Base-by-base conservation (phyloP, 768 basidiomycete genomes). In the Pisolithus tinctorius region DNA sequence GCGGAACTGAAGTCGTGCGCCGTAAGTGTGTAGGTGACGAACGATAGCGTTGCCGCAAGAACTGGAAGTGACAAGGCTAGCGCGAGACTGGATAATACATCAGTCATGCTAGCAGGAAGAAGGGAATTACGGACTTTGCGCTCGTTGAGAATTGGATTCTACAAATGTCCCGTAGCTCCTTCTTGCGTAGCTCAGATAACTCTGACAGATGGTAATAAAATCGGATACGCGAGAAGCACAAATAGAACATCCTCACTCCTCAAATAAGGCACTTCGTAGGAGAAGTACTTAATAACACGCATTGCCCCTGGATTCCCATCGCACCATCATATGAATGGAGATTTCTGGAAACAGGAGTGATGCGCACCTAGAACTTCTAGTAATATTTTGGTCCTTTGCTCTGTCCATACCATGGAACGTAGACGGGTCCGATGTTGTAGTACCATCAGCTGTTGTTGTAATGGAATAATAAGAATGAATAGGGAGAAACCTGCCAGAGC, bases 211-310 rank as follows among this genome's bases (percentile, higher is more conserved):
- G 6, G 4, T 26, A 11, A 30, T 13, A 29, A 4, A 23, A 6
- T 29, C 6, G 25, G 17, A 20, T 20, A 9, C 23, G 26, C 34
- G 39, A n/a, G 4, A 37, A 27, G 29, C 37, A 43, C 38, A 20
- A 57, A 11, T n/a, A 20, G 45, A 23, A 17, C 39, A 3, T 4
- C 66, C 75, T 63, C 53, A 84, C 85, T 73, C 54, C 80, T 72
- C 41, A 86, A 64, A 65, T 86, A 87, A 0, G 85, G 82, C 1
- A 72, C 56, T 65, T 88, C 86, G 55, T 86, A 87, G 26, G 79
- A 82, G 62, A 88, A 88, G 59, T 82, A 85, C 63, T 86, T 87
- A 49, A 88, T 80, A n/a, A 86, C 75, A 4, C 82, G 76, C 83
- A 87, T 86, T 1, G 75, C 77, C 45, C 77, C 79, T 76, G 47